Base-by-base conservation (phyloP, 495 filamentous ascomycete species). In the Lindgomyces ingoldianus region DNA sequence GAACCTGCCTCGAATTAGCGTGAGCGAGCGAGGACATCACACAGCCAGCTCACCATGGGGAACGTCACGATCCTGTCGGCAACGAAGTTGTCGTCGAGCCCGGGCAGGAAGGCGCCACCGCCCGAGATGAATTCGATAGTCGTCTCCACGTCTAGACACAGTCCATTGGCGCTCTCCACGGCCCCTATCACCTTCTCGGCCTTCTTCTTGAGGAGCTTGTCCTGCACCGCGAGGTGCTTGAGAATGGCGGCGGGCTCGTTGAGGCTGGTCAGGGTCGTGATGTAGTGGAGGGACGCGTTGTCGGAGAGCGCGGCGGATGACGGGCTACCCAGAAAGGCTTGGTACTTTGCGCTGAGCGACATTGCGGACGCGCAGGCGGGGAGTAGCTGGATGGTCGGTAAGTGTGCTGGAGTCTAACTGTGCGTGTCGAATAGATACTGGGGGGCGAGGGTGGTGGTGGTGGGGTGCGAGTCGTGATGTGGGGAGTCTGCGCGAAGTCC, bases 31-130 rank as follows among this genome's bases (percentile, higher is more conserved):
- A 3, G 16, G 8, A 25, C 12, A 29, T 24, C 16, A 1, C 16
- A 26, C 26, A 59, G 18, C 8, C 46, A 36, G 80, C 87, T 71
- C 84, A 96, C 93, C 80, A 94, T 85, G 59, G 90, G 87, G 67
- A 98, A 84, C 41, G 83, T 87, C 48, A 90, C 90, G 65, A 84
- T 84, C 64, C 87, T 87, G 74, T 98, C 95, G 55, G 88, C 79
- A 54, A 98, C 76, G 75, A 98, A 96, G 78, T 96, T 96, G 80
- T 98, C 92, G 62, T 98, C 94, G 50, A 98, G 78, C 49, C 84
- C 85, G 18, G 93, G 95, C 29, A 98, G 84, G 77, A 93, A 98
- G 46, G 89, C 83, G 42, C 92, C 95, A 62, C 93, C 94, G 56
- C 88, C 85, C 61, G 77, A 81, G 24, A 87, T 60, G 72, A 98